A percentile compares a stretch with the other conserved stretches of the same genome.
These are phyloP conservation scores for Porphyrellus sp. DNA, from an alignment of 1,284 basidiomycete species.

Conservation along the genomic window DNA sequence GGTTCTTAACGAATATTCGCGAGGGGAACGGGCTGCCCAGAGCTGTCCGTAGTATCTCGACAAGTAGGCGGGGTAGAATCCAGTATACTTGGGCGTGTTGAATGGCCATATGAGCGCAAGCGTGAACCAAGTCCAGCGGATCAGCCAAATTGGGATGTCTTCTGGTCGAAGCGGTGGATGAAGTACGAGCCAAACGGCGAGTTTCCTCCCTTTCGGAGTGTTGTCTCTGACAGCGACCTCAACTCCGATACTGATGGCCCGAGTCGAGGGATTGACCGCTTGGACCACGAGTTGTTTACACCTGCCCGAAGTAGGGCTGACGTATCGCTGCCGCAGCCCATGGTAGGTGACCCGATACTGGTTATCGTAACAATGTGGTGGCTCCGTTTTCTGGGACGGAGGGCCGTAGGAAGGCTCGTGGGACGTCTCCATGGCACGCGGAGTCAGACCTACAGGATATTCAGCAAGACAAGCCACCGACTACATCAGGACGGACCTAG, in stretches of 20 bases:
- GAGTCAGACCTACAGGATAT: background rate
- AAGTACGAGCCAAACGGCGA: conserved; percentile 20
- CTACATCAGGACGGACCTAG: conserved; percentile 11
- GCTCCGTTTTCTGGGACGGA: background rate
- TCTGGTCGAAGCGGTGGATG: conserved; percentile 1
- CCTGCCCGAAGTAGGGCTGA: conserved; percentile 22
- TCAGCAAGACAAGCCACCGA: background rate
- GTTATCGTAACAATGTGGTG: conserved; percentile 16
- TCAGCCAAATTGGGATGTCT: conserved; percentile 12
- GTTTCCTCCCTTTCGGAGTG: conserved; percentile 5
- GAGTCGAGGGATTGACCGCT: conserved; percentile 12
- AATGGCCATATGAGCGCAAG: conserved; percentile 21
- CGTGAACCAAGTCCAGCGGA: conserved; percentile 21
- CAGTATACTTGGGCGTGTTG: conserved; percentile 1
- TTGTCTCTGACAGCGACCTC: conserved; percentile 5
- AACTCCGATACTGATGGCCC: background rate
- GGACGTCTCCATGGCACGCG: conserved; percentile 1
- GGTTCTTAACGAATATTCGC: conserved; percentile 25
- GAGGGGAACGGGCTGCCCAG: conserved; percentile 26
- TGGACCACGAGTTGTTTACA: conserved; percentile 28
- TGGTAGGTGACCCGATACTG: conserved; percentile 22
- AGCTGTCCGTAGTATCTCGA: conserved; percentile 24
- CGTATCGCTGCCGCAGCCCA: conserved; percentile 17
- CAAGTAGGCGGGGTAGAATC: conserved; percentile 19
- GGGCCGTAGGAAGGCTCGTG: background rate